Evolutionary conservation across 495 filamentous ascomycete species (phyloP), one percentile per base, ranked within the genome.

Genomic region (Penicillium diatomitis): DNA sequence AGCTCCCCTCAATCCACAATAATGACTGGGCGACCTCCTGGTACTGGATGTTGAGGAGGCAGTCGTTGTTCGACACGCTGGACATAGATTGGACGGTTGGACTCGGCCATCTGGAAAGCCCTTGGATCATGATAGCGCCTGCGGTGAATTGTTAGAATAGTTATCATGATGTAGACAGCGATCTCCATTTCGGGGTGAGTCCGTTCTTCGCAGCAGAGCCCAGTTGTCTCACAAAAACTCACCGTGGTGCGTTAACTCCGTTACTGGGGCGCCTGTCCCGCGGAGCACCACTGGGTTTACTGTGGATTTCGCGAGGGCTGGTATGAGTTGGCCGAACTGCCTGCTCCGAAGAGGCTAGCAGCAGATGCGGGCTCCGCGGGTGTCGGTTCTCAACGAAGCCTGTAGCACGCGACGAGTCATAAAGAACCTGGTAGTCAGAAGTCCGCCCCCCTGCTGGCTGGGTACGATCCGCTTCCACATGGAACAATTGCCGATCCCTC

Each of bases 1-100:
- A 20, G 20, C 20, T 6, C 8, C 38, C 32, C 31, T 62, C 51
- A 72, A 58, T 72, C 69, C 36, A 69, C 62, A 50, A 69, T 63
- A 7, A 70, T 48, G 37, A 67, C 38, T 12, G 50, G 44, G 46
- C 61, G 53, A 42, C 58, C 59, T 27, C 64, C 64, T 1, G 56
- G 38, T 27, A 65, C 39, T 8, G 57, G 11, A 46, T 62, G 51
- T 12, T 47, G 54, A 3, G 55, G 50, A 5, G 51, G 56, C 32
- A 50, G 56, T 31, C 58, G 46, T 6, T 48, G 56, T 31, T 66
- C 60, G 28, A 57, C 52, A 33, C 52, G 43, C 44, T 60, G 57
- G 11, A 59, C 56, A 44, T 67, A 64, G 28, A 56, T 53, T 37
- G 63, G 56, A 37, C 57, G 62, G n/a, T 49, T 58, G 33, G 57